These are phyloP conservation scores for Kandelia obovata DNA, from an alignment of 345 rosid species.

Conservation along the genomic window DNA sequence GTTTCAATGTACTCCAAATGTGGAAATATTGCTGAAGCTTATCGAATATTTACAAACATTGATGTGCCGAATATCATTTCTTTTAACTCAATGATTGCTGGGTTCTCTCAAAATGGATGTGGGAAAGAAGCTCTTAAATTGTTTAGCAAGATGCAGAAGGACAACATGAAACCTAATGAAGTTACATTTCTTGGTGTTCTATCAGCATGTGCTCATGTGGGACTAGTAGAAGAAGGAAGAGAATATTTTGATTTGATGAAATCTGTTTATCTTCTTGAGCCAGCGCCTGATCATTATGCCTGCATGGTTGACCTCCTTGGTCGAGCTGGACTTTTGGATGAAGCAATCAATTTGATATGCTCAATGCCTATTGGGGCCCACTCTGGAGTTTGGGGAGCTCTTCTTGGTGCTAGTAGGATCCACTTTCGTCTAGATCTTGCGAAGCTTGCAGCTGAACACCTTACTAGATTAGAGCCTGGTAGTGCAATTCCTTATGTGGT, in stretches of 20 bases:
- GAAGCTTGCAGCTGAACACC: constrained; percentile 56
- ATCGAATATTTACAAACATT: constrained; percentile 40
- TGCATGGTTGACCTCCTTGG: constrained; percentile 82
- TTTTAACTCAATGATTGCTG: constrained; percentile 71
- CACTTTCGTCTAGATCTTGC: constrained; percentile 58
- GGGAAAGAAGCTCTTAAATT: constrained; percentile 52
- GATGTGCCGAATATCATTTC: constrained; percentile 51
- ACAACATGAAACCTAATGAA: constrained; percentile 50
- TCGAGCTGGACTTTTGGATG: constrained; percentile 63
- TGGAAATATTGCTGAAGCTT: constrained; percentile 64
- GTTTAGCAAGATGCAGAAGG: constrained; percentile 45
- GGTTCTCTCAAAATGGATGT: constrained; percentile 63
- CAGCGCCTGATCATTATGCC: constrained; percentile 68
- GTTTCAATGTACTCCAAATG: constrained; percentile 74
- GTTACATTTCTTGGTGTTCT: constrained; percentile 67
- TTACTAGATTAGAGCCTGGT: constrained; percentile 59
- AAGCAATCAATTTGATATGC: constrained; percentile 48
- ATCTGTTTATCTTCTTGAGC: constrained; percentile 43
- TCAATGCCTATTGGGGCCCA: constrained; percentile 58
- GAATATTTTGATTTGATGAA: constrained; percentile 57
- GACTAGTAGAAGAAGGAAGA: constrained; percentile 62
- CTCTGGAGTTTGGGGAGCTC: constrained; percentile 85
- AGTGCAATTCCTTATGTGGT: constrained; percentile 68
- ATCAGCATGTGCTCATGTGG: constrained; percentile 73
- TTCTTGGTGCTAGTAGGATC: constrained; percentile 59